Evolutionary conservation across 805 yeast genomes (phyloP), one percentile per base, ranked within the genome.

Genomic region (Nakazawaea holstii): DNA sequence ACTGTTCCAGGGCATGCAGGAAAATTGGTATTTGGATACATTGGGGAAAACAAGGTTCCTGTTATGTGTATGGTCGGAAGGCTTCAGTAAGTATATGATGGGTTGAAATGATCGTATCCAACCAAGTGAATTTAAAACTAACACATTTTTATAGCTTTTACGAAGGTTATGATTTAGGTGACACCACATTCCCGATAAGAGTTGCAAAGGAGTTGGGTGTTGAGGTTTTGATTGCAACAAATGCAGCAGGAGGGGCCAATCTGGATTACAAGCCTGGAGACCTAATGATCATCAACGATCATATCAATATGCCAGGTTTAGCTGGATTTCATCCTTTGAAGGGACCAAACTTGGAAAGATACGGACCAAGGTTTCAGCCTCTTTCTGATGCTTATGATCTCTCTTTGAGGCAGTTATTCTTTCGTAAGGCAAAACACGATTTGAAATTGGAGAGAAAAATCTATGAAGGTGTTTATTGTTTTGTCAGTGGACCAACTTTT

Each of bases 61-160:
- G 95, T 91, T 0, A 79, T 91, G 60, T 82, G 96, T 56, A 90
- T 92, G 96, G 90, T 87, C 52, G 99, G 99, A 6, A 73, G 99
- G 54, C 70, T 92, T 48, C 98, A 91, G 59, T 59, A 41, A 48
- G 63, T 56, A 11, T 7, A 9, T 7, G 2, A 13, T 15, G 13
- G 24, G 6, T 27, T 13, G 6, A 27, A 8, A 8, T 52, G 7
- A 7, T 10, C 17, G 29, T 13, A 20, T 37, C n/a, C 10, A 29
- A 15, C 33, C 35, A 10, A 3, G 9, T 24, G 14, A 26, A 9
- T 35, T 40, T 43, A 35, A 43, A 27, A 14, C 11, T 24, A 24
- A 14, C 35, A 15, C 10, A 31, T 7, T 20, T 8, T 13, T 8
- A 10, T 42, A 52, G 53, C 59, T 84, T 83, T 54, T 92, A 92